phyloP scores from a whole-genome alignment of 805 yeast species.

The Wickerhamiella brachini region DNA sequence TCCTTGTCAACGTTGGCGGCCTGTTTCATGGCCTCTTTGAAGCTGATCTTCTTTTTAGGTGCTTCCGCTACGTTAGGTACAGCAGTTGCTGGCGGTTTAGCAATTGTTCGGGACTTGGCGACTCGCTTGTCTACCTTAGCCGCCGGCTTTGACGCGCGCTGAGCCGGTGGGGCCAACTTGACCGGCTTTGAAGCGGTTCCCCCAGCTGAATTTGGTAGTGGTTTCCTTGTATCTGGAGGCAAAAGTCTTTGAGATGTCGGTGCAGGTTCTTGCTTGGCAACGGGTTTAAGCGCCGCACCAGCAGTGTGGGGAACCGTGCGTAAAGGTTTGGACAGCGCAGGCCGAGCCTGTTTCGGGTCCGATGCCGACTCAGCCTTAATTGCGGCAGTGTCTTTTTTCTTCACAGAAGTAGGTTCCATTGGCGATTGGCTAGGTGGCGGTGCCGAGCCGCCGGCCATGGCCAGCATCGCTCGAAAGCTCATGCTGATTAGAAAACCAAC shows the following conservation, averaged over 20 bases:
- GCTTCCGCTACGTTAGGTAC: constrained; percentile 1
- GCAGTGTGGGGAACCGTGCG: too few relatives aligned
- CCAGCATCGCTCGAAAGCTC: constrained; percentile 16
- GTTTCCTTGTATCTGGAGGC: too few relatives aligned
- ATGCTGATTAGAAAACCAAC: constrained; percentile 2
- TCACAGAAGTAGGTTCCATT: neutral
- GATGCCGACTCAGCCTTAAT: too few relatives aligned
- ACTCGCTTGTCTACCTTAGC: too few relatives aligned
- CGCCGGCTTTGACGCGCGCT: neutral
- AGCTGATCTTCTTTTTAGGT: constrained; percentile 33
- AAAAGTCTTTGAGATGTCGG: too few relatives aligned
- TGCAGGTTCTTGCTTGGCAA: neutral
- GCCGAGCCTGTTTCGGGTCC: neutral
- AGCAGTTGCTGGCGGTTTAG: neutral
- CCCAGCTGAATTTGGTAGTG: too few relatives aligned
- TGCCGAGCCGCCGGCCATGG: constrained; percentile 13
- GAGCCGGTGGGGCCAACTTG: too few relatives aligned
- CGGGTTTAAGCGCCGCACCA: neutral
- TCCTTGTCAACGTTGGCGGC: constrained; percentile 46
- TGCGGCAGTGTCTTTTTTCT: too few relatives aligned
- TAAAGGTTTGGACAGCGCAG: too few relatives aligned
- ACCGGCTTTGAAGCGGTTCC: too few relatives aligned
- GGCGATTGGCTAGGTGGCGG: neutral
- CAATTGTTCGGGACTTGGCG: too few relatives aligned
- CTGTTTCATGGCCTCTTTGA: constrained; percentile 54